phyloP scores from a whole-genome alignment of 768 basidiomycete species.

The Inosperma sp. region DNA sequence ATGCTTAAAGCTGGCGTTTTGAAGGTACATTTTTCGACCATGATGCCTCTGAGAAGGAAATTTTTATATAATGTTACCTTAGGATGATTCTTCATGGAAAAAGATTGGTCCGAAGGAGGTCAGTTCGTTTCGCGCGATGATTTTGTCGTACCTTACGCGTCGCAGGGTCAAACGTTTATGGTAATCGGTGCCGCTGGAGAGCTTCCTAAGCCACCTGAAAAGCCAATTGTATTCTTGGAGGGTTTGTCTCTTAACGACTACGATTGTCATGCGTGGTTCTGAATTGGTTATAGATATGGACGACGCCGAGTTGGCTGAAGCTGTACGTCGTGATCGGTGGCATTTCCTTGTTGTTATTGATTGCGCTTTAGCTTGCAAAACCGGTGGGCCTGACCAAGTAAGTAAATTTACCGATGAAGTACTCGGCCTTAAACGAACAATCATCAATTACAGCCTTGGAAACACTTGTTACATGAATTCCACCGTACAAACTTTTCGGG shows the following conservation, averaged over 20 bases:
- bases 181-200: conserved; percentile 93
- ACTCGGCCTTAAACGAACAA: not conserved
- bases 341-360: conserved; percentile 8
- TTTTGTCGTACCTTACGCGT: not conserved
- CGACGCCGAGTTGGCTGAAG: conserved; percentile 73
- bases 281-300: conserved; percentile 63
- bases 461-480: conserved; percentile 99
- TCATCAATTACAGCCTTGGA: conserved; percentile 49
- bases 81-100: conserved; percentile 87
- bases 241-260: conserved; percentile 38
- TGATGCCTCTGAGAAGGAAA: not conserved
- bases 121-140: conserved; percentile 21
- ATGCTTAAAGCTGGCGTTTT: conserved; percentile 91
- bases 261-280: not conserved
- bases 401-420: conserved; percentile 14
- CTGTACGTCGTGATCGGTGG: conserved; percentile 43
- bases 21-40: conserved; percentile 51
- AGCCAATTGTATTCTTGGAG: conserved; percentile 80
- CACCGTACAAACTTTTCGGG: conserved; percentile 87
- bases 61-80: not conserved
- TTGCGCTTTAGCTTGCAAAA: conserved; percentile 52
- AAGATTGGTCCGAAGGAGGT: conserved; percentile 83
- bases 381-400: conserved; percentile 82
- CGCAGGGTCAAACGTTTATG: conserved; percentile 83
- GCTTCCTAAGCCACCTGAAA: conserved; percentile 80